phyloP scores from a whole-genome alignment of 2,329 filamentous ascomycete genomes.

The Colletotrichum nymphaeae region DNA sequence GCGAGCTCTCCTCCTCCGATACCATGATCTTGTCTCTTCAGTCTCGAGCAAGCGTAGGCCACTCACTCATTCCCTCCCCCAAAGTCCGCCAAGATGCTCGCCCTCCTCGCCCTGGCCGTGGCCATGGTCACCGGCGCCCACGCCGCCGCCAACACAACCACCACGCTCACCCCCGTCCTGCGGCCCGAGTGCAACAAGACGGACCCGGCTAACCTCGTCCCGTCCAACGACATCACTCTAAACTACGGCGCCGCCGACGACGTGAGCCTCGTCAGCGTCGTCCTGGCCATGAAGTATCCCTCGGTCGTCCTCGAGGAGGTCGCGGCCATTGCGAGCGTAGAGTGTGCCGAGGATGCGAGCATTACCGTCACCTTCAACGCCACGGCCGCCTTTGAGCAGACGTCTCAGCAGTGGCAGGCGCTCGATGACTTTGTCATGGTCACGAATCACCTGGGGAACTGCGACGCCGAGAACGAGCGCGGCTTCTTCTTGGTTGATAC shows the following conservation, averaged over 20 bases:
- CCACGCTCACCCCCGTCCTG: slow-evolving; percentile 9
- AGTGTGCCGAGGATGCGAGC: slow-evolving; percentile 63
- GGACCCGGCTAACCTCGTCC: slow-evolving; percentile 25
- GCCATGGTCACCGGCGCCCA: slow-evolving; percentile 8
- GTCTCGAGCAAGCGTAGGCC: not conserved
- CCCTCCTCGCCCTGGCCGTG: slow-evolving; percentile 24
- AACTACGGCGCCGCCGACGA: slow-evolving; percentile 20
- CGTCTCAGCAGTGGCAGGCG: slow-evolving; percentile 35
- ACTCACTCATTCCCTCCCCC: not conserved
- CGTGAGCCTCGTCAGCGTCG: slow-evolving; percentile 66
- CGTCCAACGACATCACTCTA: slow-evolving; percentile 54
- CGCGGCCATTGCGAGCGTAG: slow-evolving; percentile 64
- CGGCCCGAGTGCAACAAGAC: slow-evolving; percentile 20
- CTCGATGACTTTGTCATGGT: slow-evolving; percentile 39
- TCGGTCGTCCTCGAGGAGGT: slow-evolving; percentile 40
- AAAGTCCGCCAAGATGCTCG: slow-evolving; percentile 21
- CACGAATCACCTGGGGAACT: slow-evolving; percentile 40
- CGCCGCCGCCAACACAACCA: slow-evolving; percentile 28
- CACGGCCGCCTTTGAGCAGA: slow-evolving; percentile 37
- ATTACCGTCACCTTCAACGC: slow-evolving; percentile 43
- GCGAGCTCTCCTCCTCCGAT: not conserved
- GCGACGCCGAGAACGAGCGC: slow-evolving; percentile 38
- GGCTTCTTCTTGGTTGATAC: slow-evolving; percentile 39
- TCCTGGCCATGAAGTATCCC: slow-evolving; percentile 55
- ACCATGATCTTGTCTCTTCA: not conserved